Percentiles rank a stretch among this genome's conserved stretches.
Evolutionary conservation across 2,329 filamentous ascomycete genomes (phyloP).

Genomic region (Davidsoniella eucalypti): DNA sequence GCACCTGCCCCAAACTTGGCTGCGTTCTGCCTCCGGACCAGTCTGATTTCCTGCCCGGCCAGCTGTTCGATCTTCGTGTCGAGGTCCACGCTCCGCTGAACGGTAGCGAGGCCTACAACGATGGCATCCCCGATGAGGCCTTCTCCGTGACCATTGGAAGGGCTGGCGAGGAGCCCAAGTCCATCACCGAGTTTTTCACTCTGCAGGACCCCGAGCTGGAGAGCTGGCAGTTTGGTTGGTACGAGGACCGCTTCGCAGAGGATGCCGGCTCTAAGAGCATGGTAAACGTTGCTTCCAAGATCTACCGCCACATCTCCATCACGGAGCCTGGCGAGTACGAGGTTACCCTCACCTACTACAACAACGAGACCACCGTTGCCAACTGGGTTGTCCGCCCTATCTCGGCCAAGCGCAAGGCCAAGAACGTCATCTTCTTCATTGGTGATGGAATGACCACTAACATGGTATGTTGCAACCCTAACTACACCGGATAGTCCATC

Average conservation of each 20-base stretch:
- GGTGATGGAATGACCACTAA: conserved; percentile 59
- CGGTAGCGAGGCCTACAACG: conserved; percentile 59
- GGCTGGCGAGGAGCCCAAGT: conserved; percentile 35
- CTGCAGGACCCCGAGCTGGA: conserved; percentile 55
- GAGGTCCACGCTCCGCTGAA: conserved; percentile 71
- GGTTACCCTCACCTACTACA: conserved; percentile 61
- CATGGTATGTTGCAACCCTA: conserved; percentile 29
- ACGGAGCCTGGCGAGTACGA: conserved; percentile 67
- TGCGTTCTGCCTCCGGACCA: conserved; percentile 45
- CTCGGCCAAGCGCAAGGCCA: conserved; percentile 53
- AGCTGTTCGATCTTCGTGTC: conserved; percentile 69
- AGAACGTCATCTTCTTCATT: conserved; percentile 77
- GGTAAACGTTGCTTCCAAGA: conserved; percentile 67
- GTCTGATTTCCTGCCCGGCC: conserved; percentile 68
- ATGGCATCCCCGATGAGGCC: conserved; percentile 51
- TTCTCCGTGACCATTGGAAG: conserved; percentile 64
- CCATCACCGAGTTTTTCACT: conserved; percentile 51
- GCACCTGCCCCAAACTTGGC: conserved; percentile 40
- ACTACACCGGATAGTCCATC: background rate
- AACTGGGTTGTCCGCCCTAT: conserved; percentile 64
- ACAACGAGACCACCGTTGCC: conserved; percentile 52
- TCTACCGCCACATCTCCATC: conserved; percentile 58
- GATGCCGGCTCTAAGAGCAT: conserved; percentile 52
- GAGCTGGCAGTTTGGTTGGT: conserved; percentile 74
- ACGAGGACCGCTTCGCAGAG: conserved; percentile 64